phyloP scores from a whole-genome alignment of 345 rosid genomes.

The Carallia pectinifolia region DNA sequence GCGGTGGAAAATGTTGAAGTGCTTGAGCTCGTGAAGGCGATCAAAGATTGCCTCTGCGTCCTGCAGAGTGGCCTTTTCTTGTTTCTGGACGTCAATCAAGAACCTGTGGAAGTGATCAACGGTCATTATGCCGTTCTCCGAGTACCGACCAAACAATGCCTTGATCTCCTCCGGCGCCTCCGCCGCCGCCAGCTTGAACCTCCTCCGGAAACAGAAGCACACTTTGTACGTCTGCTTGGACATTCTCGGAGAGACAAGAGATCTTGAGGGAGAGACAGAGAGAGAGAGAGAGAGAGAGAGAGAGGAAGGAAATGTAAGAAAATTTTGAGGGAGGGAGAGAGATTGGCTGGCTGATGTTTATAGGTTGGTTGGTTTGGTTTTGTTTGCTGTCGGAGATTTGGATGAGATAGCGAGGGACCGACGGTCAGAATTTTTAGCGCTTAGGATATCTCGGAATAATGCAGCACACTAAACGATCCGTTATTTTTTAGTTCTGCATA shows the following conservation, averaged over 20 bases:
- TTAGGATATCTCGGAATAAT: too few relatives aligned
- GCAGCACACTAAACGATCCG: too few relatives aligned
- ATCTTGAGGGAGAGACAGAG: neutral
- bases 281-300: neutral
- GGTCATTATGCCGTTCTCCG: constrained; percentile 46
- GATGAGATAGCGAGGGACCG: too few relatives aligned
- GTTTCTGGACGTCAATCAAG: constrained; percentile 54
- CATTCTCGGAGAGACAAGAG: constrained; percentile 29
- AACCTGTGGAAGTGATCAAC: constrained; percentile 56
- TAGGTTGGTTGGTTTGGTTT: too few relatives aligned
- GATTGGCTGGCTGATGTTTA: too few relatives aligned
- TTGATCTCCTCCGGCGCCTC: constrained; percentile 78
- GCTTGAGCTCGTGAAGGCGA: constrained; percentile 41
- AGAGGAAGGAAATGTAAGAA: neutral
- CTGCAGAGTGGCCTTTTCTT: constrained; percentile 32
- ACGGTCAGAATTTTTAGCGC: neutral
- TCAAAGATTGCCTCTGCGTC: constrained; percentile 64
- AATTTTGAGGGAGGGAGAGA: too few relatives aligned
- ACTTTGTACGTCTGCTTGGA: constrained; percentile 72
- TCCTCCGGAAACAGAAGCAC: constrained; percentile 72
- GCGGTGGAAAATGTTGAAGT: constrained; percentile 33
- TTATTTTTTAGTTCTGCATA: too few relatives aligned
- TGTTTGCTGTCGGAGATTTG: too few relatives aligned
- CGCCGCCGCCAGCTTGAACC: constrained; percentile 67
- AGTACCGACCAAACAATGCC: constrained; percentile 42